Conservation (phyloP, 2,329 filamentous ascomycete genomes). For the Fusarium sp. region DNA sequence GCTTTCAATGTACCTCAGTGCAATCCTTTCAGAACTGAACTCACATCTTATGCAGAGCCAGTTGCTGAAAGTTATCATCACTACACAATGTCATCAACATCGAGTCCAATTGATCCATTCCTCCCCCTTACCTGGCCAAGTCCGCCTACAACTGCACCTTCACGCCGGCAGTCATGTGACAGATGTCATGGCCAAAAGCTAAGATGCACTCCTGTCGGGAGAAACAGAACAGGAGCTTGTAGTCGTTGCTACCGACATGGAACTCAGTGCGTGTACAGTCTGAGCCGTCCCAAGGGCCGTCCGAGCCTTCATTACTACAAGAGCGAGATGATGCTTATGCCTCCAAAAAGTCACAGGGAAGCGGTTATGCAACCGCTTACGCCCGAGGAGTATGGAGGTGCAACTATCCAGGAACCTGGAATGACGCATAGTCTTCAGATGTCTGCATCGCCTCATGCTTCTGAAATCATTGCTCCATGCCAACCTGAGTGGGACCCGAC, state of each 20-base stretch:
- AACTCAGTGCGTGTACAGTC: neutral
- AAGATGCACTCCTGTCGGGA: neutral
- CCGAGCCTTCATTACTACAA: neutral
- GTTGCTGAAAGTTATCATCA: rapidly evolving
- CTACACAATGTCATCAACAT: neutral
- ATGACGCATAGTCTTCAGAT: neutral
- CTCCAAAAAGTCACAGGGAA: neutral
- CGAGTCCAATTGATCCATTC: neutral
- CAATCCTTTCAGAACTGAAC: no score
- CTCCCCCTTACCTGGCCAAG: rapidly evolving
- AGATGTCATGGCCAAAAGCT: neutral
- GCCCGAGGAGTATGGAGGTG: neutral
- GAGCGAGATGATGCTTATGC: no score
- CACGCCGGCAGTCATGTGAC: neutral
- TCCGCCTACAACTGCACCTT: rapidly evolving
- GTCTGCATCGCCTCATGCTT: no score
- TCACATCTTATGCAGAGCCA: no score
- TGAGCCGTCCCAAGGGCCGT: neutral
- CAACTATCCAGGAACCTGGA: neutral
- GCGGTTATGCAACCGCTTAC: no score
- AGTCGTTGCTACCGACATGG: neutral
- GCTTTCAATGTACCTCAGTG: rapidly evolving
- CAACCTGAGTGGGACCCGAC: neutral
- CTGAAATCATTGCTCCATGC: neutral
- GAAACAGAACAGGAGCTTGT: neutral